Evolutionary conservation across 371 early-diverging fungal genomes (phyloP), one percentile per base, ranked within the genome.

Genomic region (Mucor mucedo): DNA sequence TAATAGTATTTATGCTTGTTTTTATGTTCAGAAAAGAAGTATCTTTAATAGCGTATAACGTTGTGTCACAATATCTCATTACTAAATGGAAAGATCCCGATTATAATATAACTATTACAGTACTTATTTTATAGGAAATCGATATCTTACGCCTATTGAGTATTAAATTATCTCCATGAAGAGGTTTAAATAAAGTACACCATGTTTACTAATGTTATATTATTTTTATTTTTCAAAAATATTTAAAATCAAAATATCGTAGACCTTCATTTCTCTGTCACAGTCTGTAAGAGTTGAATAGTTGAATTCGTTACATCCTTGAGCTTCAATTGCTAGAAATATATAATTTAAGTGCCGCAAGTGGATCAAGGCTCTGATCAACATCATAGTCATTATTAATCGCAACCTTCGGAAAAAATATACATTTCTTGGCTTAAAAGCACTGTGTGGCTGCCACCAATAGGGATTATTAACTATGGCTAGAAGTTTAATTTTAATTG

Each of bases 261-360:
- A 21, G 1, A 21, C 21, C 21, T 21, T 1, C 21, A 21, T 42
- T 1, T 39, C 40, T 42, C 56, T 44, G 47, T 38, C 49, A 59
- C 14, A 50, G 59, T 59, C 27, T 3, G 28, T 29, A 59, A 59
- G 59, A 59, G 59, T 35, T 59, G 52, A 59, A 59, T 59, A 59
- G 59, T 59, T 32, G 59, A 59, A 50, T 59, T 40, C 40, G 50
- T 52, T 28, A 50, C 59, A 42, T 50, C 59, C 50, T 59, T 59
- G 35, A 59, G 59, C 50, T 59, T 59, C 52, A 50, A 59, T 59
- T 59, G 35, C 59, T 59, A 59, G 52, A 13, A 59, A 59, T 59
- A 50, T 59, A 59, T 33, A 59, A 59, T 9, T 39, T 29, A 59
- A 59, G 52, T 59, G 21, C 50, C 9, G 59, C 59, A 59, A 59